Base-by-base conservation (phyloP, 345 rosid genomes). In the Salix exigua region DNA sequence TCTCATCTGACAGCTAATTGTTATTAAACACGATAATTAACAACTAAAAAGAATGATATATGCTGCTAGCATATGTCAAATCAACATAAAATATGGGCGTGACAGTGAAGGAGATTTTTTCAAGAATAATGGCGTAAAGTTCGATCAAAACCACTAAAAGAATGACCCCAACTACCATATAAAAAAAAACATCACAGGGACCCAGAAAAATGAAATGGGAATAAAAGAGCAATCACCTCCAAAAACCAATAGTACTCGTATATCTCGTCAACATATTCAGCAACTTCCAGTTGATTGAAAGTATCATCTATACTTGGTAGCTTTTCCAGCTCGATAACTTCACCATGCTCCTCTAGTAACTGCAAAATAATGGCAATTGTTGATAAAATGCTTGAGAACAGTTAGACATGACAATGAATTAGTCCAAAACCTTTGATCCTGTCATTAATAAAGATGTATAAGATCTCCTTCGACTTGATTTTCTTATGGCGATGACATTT, bases 261-360 rank as follows among this genome's bases (percentile, higher is more conserved):
- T 77, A 93, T 96, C 71, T 92, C 97, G 81, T 96, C 96, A 75
- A 93, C 96, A 62, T 96, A 96, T 77, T 96, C 96, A 78, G 99
- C 96, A 77, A 93, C 99, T 88, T 96, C 99, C 74, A 96, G 82
- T 53, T 88, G 91, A 86, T 92, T 93, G 79, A 86, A 81, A 67
- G 81, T 79, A 86, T 93, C 90, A 82, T 96, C 94, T 77, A 96
- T 93, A 60, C 77, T 83, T 30, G 93, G 94, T 79, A 90, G 85
- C 68, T 85, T 84, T 80, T 85, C 90, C 73, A 74, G 77, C 72
- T 75, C 71, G 18, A 71, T 62, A 73, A 72, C 81, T 64, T 90
- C 89, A 72, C 89, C 83, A 79, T 83, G 77, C 48, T 81, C 86
- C 53, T 80, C 90, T 38, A 88, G 74, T 28, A 88, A 81, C 98